phyloP scores from a whole-genome alignment of 441 rosid species.

The Metrosideros polymorpha region DNA sequence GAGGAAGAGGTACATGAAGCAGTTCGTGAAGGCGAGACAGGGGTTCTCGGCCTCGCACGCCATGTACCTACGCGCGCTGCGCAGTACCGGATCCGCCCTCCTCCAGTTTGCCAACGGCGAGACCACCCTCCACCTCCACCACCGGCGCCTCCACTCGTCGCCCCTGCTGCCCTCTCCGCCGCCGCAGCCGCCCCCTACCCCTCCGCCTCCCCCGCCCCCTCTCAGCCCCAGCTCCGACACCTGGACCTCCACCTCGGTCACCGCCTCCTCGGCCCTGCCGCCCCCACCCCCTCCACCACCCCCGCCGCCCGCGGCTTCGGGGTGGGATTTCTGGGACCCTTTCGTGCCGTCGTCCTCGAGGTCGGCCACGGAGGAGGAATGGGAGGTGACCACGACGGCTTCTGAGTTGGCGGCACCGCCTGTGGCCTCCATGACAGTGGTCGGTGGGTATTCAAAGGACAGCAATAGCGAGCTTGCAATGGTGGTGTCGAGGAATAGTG shows the following conservation, averaged over 20 bases:
- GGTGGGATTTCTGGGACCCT: conserved; percentile 98
- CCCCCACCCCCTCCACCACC: conserved; percentile 40
- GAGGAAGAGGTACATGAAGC: conserved; percentile 79
- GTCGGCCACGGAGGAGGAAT: conserved; percentile 50
- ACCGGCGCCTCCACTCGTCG: conserved; percentile 10
- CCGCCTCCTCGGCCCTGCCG: conserved; percentile 26
- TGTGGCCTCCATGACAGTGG: conserved; percentile 31
- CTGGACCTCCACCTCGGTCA: conserved; percentile 47
- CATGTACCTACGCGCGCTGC: conserved; percentile 82
- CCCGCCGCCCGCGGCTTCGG: conserved; percentile 59
- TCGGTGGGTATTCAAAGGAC: conserved; percentile 57
- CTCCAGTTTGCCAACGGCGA: conserved; percentile 67
- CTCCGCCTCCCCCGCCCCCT: conserved; percentile 36
- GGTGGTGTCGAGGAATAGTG: conserved; percentile 65
- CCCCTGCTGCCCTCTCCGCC: conserved; percentile 8
- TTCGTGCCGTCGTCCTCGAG: conserved; percentile 42
- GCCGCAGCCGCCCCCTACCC: conserved; percentile 18
- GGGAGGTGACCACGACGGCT: conserved; percentile 40
- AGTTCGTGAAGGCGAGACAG: conserved; percentile 74
- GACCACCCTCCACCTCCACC: conserved; percentile 46
- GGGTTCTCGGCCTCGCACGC: conserved; percentile 69
- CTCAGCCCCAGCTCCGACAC: conserved; percentile 63
- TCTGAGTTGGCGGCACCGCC: conserved; percentile 33
- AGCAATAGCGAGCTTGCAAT: conserved; percentile 68
- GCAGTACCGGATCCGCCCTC: conserved; percentile 73